A percentile compares a stretch with the other conserved stretches of the same genome.
phyloP scores from a whole-genome alignment of 2,329 filamentous ascomycete species.

The Juglanconis sp. region DNA sequence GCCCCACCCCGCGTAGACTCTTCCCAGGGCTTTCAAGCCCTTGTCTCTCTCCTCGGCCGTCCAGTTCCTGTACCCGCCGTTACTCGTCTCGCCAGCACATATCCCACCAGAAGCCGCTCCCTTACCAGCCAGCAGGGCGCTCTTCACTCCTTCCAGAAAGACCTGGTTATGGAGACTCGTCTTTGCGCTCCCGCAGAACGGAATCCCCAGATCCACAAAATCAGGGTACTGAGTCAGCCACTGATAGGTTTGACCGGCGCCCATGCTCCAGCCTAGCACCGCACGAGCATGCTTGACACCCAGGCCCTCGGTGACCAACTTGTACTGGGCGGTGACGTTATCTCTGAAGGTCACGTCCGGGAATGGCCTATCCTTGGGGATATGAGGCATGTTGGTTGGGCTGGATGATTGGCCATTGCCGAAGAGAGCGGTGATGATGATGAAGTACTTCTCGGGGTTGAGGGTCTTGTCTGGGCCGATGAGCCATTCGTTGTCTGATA shows the following conservation, averaged over 20 bases:
- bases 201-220: slow-evolving; percentile 43
- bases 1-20: slow-evolving; percentile 79
- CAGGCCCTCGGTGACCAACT: slow-evolving; percentile 36
- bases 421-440: slow-evolving; percentile 49
- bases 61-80: slow-evolving; percentile 13
- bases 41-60: slow-evolving; percentile 27
- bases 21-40: slow-evolving; percentile 65
- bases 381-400: slow-evolving; percentile 43
- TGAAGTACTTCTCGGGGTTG: slow-evolving; percentile 50
- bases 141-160: slow-evolving; percentile 52
- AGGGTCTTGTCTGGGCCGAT: slow-evolving; percentile 64
- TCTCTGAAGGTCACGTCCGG: slow-evolving; percentile 46
- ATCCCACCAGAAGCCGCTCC: slow-evolving; percentile 26
- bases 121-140: slow-evolving; percentile 37
- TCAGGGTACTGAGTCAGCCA: slow-evolving; percentile 47
- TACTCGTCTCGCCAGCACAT: slow-evolving; percentile 7
- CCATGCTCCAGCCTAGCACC: slow-evolving; percentile 56
- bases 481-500: slow-evolving; percentile 73
- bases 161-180: slow-evolving; percentile 52
- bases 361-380: slow-evolving; percentile 32
- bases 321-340: slow-evolving; percentile 48
- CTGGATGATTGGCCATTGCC: slow-evolving; percentile 53
- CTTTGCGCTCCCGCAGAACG: slow-evolving; percentile 48
- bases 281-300: slow-evolving; percentile 40
- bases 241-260: slow-evolving; percentile 51